These are phyloP conservation scores for Xylaria sp. DNA, from an alignment of 2,329 filamentous ascomycete species.

Conservation along the genomic window DNA sequence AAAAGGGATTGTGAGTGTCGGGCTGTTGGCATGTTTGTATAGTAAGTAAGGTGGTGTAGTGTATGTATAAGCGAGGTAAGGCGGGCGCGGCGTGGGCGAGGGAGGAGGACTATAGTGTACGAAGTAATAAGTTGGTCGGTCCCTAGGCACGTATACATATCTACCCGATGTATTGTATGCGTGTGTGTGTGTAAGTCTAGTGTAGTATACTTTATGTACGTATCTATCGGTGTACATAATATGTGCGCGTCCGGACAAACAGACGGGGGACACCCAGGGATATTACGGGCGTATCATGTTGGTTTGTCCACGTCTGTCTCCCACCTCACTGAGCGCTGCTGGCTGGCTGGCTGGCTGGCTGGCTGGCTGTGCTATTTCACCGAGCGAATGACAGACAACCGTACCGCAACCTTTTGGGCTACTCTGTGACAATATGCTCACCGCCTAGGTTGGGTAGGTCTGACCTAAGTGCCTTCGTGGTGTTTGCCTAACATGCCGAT, in stretches of 20 bases:
- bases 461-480: neutral
- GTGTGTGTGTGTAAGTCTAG: neutral
- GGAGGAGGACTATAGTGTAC: neutral
- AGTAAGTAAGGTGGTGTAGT: neutral
- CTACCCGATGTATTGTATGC: neutral
- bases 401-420: neutral
- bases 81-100: constrained; percentile 21
- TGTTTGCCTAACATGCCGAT: constrained; percentile 1
- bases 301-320: constrained; percentile 11
- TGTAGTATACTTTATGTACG: neutral
- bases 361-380: constrained; percentile 9
- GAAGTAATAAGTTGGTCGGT: constrained; percentile 2
- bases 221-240: constrained; percentile 24
- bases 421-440: constrained; percentile 11
- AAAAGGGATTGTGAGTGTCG: constrained; percentile 18
- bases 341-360: neutral
- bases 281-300: constrained; percentile 29
- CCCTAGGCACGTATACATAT: neutral
- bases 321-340: constrained; percentile 4
- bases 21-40: constrained; percentile 19
- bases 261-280: constrained; percentile 5
- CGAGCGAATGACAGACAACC: constrained; percentile 3
- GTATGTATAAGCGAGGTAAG: constrained; percentile 26
- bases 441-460: constrained; percentile 11
- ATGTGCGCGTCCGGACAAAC: constrained; percentile 22